A percentile compares a stretch with the other conserved stretches of the same genome.
These are phyloP conservation scores for Chenopodium quinoa DNA, from an alignment of 148 eudicot genomes.

Conservation along the genomic window DNA sequence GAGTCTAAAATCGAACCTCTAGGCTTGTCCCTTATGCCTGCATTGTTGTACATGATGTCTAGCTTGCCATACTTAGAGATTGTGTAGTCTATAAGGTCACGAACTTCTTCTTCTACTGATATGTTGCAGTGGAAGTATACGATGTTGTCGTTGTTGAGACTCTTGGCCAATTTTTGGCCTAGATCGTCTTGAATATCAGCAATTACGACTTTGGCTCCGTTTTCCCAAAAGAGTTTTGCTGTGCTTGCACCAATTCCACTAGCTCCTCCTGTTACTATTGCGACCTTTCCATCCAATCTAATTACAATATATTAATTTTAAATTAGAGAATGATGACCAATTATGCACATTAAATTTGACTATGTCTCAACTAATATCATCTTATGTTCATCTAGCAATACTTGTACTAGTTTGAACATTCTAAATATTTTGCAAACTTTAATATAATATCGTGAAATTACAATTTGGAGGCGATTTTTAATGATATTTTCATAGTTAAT, in stretches of 20 bases:
- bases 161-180: conserved; percentile 38
- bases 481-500: too few relatives aligned
- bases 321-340: too few relatives aligned
- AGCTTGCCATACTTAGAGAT: conserved; percentile 34
- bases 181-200: conserved; percentile 53
- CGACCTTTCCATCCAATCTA: conserved; percentile 73
- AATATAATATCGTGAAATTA: too few relatives aligned
- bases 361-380: too few relatives aligned
- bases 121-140: conserved; percentile 58
- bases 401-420: too few relatives aligned
- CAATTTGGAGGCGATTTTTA: too few relatives aligned
- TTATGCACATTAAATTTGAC: too few relatives aligned
- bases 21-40: conserved; percentile 29
- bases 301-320: not conserved
- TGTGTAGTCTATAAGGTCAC: conserved; percentile 26
- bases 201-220: conserved; percentile 76
- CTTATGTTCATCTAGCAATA: too few relatives aligned
- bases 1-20: conserved; percentile 33
- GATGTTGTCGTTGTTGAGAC: conserved; percentile 35
- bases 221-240: conserved; percentile 39
- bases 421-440: too few relatives aligned
- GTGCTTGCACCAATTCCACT: conserved; percentile 71
- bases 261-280: conserved; percentile 80
- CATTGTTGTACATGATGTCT: conserved; percentile 55
- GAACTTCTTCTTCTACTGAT: conserved; percentile 30